Evolutionary conservation across 176 grass and related monocot species (phyloP), one percentile per base, ranked within the genome.

Genomic region (Tillandsia leiboldiana): DNA sequence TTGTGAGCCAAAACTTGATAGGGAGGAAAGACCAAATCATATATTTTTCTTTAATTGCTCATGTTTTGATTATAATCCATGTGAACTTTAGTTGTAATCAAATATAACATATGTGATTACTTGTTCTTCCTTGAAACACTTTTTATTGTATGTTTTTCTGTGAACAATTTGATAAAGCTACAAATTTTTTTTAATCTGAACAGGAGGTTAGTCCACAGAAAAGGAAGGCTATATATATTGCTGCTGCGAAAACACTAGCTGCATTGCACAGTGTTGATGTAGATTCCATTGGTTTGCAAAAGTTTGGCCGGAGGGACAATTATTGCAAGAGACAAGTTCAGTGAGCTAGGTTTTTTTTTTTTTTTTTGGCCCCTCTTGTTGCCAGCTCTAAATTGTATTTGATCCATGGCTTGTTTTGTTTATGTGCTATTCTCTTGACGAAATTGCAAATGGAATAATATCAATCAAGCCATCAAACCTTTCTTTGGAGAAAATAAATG

Each of bases 281-380:
- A 1, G 63, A 83, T 83, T 68, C 54, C 15, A 73, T 93, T 77
- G 94, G 89, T 61, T 70, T 99, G 70, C 89, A 99, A 29, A 99
- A 93, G 65, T 90, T 81, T 64, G 87, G 94, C 26, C 88, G 72
- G 79, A 77, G 89, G 79, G 94, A 99, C 24, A 93, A 99, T 58
- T 99, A 99, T 65, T 99, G 94, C 79, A 99, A 84, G 82, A 87
- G 89, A 92, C 89, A 99, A 83, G 89, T 97, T 74, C 12, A 68
- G 23, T 65, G n/a, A 10, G 52, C 65, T 56, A 28, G 33, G 33
- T 53, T 14, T 73, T 1, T 29, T 49, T 23, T 49, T 58, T 24
- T 10, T 70, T 26, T 8, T 42, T 42, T 7, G 0, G 33, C 5
- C 33, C 33, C 33, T 42, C 33, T 42, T 42, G 3, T 42, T 42